Evolutionary conservation across 306 rosid species (phyloP).

Genomic region (Ochetophila trinervis): DNA sequence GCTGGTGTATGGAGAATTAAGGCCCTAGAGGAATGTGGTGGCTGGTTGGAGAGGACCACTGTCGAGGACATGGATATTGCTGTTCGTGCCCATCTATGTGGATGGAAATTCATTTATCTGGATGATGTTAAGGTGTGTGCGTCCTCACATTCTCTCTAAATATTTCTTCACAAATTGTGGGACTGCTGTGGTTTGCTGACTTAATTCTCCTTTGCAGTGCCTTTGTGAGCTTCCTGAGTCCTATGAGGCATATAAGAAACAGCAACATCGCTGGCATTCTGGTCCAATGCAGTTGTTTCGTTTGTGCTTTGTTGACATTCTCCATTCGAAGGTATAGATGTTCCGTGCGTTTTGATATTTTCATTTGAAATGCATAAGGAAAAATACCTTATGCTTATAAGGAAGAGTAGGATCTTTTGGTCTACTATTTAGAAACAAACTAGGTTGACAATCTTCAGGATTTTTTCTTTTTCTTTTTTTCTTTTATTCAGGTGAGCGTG

Average conservation of each 20-base stretch:
- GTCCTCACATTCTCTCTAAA: conserved; percentile 11
- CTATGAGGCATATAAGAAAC: conserved; percentile 93
- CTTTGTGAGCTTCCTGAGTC: conserved; percentile 99
- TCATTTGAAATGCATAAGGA: neutral
- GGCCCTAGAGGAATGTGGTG: conserved; percentile 96
- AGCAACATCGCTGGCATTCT: conserved; percentile 99
- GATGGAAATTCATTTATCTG: conserved; percentile 96
- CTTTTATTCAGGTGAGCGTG: conserved; percentile 68
- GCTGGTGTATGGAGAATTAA: conserved; percentile 98
- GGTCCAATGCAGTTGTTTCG: conserved; percentile 99
- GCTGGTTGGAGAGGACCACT: conserved; percentile 98
- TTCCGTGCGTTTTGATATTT: conserved; percentile 2
- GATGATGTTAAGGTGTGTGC: conserved; percentile 79
- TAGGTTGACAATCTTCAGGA: neutral
- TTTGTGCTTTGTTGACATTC: conserved; percentile 74
- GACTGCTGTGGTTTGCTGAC: conserved; percentile 27
- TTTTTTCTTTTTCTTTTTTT: neutral
- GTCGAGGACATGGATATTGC: conserved; percentile 99
- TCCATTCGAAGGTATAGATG: conserved; percentile 76
- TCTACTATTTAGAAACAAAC: conserved; percentile 7
- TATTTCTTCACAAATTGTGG: conserved; percentile 10
- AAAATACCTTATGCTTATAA: neutral
- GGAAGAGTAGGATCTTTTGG: conserved; percentile 4
- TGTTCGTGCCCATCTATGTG: conserved; percentile 97
- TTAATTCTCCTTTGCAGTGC: conserved; percentile 57